These are phyloP conservation scores for Porpolomopsis calyptriformis DNA, from an alignment of 768 basidiomycete genomes.

Conservation along the genomic window DNA sequence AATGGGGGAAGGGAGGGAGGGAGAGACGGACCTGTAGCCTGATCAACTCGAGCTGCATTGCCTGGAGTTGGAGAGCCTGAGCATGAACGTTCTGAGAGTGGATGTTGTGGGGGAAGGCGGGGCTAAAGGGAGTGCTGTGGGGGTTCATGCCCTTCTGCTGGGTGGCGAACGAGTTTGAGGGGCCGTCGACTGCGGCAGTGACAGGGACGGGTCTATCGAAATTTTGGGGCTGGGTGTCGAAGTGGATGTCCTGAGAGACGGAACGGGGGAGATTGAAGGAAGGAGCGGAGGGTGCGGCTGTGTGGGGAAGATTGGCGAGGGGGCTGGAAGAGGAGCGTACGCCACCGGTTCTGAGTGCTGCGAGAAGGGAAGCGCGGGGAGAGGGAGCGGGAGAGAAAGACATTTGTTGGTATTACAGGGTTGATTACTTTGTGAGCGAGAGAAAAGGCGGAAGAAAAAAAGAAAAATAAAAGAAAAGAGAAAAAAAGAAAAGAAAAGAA, in stretches of 20 bases:
- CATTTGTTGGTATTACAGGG: too few relatives aligned
- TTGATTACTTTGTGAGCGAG: conserved; percentile 21
- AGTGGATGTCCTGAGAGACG: neutral
- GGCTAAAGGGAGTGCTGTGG: conserved; percentile 46
- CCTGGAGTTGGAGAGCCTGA: conserved; percentile 69
- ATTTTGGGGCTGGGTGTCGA: neutral
- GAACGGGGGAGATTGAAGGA: conserved; percentile 31
- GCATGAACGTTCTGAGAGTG: conserved; percentile 33
- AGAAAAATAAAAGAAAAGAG: conserved; percentile 21
- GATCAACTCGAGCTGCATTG: conserved; percentile 77
- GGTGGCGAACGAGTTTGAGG: conserved; percentile 60
- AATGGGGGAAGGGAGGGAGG: conserved; percentile 6
- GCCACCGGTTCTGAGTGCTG: conserved; percentile 82
- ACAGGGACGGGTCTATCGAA: conserved; percentile 33
- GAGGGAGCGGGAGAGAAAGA: conserved; percentile 36
- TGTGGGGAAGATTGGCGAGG: conserved; percentile 43
- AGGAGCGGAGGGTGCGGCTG: conserved; percentile 51
- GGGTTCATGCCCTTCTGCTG: conserved; percentile 48
- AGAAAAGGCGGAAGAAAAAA: conserved; percentile 20
- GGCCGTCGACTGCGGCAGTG: conserved; percentile 50
- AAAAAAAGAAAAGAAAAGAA: conserved; percentile 18
- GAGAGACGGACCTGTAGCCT: conserved; percentile 56
- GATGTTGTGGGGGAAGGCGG: conserved; percentile 39
- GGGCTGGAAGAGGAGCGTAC: conserved; percentile 58
- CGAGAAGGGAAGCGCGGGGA: conserved; percentile 74